Percentiles rank a stretch among this genome's conserved stretches.
Conservation (phyloP, 495 filamentous ascomycete genomes). For the Xylaria flabelliformis region DNA sequence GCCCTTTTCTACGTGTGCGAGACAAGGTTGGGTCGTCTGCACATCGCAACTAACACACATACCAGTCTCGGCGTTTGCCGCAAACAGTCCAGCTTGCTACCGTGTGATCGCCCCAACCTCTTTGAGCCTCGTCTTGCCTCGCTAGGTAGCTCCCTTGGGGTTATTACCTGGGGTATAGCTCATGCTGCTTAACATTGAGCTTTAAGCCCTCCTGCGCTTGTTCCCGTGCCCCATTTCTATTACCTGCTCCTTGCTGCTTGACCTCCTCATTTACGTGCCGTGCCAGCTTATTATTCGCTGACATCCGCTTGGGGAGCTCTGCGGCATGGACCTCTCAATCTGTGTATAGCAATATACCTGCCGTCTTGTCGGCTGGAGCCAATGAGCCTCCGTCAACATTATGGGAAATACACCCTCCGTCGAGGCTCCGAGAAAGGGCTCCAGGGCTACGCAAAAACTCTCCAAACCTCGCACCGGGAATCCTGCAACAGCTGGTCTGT, state of each 20-base stretch:
- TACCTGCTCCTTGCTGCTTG: conserved; percentile 16
- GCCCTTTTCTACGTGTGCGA: neutral
- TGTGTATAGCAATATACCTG: conserved; percentile 48
- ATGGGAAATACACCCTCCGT: conserved; percentile 58
- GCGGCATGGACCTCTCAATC: conserved; percentile 52
- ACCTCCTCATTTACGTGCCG: conserved; percentile 25
- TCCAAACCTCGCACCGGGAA: conserved; percentile 56
- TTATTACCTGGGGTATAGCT: conserved; percentile 9
- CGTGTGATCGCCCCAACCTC: conserved; percentile 16
- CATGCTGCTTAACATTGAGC: conserved; percentile 22
- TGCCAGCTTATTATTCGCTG: conserved; percentile 29
- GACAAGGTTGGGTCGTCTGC: conserved; percentile 25
- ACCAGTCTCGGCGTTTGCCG: conserved; percentile 24
- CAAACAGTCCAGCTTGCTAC: conserved; percentile 5
- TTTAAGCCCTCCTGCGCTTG: conserved; percentile 26
- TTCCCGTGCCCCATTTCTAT: conserved; percentile 14
- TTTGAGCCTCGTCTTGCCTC: conserved; percentile 21
- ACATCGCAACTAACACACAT: conserved; percentile 23
- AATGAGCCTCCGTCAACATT: conserved; percentile 29
- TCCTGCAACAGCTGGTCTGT: conserved; percentile 54
- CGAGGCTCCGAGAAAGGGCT: conserved; percentile 46
- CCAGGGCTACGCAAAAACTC: conserved; percentile 49
- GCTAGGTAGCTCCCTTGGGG: neutral
- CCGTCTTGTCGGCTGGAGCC: conserved; percentile 33
- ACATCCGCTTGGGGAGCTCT: conserved; percentile 27